Evolutionary conservation across 2,329 filamentous ascomycete species (phyloP), one percentile per base, ranked within the genome.

Genomic region (Coniochaeta sp.): DNA sequence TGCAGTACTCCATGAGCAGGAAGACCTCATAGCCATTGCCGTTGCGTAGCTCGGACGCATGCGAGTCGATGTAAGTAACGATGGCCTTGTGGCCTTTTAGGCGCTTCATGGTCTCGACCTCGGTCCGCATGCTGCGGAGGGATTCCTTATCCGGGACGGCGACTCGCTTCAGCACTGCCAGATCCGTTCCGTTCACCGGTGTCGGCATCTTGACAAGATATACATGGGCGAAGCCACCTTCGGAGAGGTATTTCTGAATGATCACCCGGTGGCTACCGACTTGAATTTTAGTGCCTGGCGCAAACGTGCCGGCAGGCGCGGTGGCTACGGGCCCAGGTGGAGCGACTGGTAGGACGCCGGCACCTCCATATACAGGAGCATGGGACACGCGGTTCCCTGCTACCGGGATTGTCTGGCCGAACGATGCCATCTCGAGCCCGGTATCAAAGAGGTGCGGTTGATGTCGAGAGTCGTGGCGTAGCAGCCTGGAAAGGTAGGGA

Each of bases 61-160:
- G 95, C 66, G 93, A 98, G 79, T 99, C 95, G 73, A 98, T 93
- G 77, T 99, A 99, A 62, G 89, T 97, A 69, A 99, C 95, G 71
- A 99, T 98, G 68, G 95, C 89, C 64, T 88, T 87, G 81, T 98
- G 95, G 61, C 95, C 95, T 80, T 96, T 96, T 68, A 99, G 83
- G 76, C 95, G 93, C 86, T 99, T 99, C 95, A 99, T 99, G 16
- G 95, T 99, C 79, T 99, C 95, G 67, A 99, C 95, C 81, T 99
- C 95, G 66, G 88, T 98, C 74, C 95, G 88, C 95, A 99, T 98
- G 74, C 90, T 93, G 64, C 91, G 90, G 76, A 99, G 81, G 61
- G 93, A 86, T 65, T 96, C 90, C 81, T 96, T 97, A 76, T 99
- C 95, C 34, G 95, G 92, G 58, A 98, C 95, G 38, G 95, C 95